Conservation (phyloP, 257 asterid genomes). For the Salvia splendens region DNA sequence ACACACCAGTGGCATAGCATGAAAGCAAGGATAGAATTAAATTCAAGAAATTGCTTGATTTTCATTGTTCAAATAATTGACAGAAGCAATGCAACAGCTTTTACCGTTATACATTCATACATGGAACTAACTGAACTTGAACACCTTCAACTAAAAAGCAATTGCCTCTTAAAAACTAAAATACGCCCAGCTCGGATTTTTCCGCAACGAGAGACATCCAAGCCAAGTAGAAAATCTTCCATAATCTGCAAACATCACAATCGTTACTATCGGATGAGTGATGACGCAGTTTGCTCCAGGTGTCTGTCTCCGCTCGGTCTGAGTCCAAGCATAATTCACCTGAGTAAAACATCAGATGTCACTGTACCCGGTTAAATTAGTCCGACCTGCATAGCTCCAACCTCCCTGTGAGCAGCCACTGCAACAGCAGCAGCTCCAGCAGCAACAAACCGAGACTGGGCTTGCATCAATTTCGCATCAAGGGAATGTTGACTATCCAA, state of each 20-base stretch:
- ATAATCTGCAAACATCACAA: background rate
- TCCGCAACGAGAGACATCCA: conserved; percentile 14
- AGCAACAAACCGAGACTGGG: conserved; percentile 64
- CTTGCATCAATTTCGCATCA: conserved; percentile 67
- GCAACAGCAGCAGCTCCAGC: conserved; percentile 63
- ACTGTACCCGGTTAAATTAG: conserved; percentile 35
- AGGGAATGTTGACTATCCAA: conserved; percentile 52
- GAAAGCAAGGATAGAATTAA: background rate
- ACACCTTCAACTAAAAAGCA: conserved; percentile 9
- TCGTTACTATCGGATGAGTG: no score
- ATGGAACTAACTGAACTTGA: conserved; percentile 28
- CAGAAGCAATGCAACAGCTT: conserved; percentile 23
- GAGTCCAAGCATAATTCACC: conserved; percentile 1
- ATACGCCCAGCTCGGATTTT: background rate
- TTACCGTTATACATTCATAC: conserved; percentile 32
- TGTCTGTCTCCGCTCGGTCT: conserved; percentile 17
- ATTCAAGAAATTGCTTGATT: background rate
- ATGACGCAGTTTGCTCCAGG: no score
- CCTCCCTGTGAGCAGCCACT: conserved; percentile 65
- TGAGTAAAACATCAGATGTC: background rate
- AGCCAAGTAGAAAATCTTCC: background rate
- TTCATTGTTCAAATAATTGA: conserved; percentile 17
- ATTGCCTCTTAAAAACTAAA: background rate
- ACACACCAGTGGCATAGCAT: conserved; percentile 13
- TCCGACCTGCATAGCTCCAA: conserved; percentile 63